Percentiles rank a stretch among this genome's conserved stretches.
phyloP scores from a whole-genome alignment of 2,329 filamentous ascomycete genomes.

The Fusarium papillatum region DNA sequence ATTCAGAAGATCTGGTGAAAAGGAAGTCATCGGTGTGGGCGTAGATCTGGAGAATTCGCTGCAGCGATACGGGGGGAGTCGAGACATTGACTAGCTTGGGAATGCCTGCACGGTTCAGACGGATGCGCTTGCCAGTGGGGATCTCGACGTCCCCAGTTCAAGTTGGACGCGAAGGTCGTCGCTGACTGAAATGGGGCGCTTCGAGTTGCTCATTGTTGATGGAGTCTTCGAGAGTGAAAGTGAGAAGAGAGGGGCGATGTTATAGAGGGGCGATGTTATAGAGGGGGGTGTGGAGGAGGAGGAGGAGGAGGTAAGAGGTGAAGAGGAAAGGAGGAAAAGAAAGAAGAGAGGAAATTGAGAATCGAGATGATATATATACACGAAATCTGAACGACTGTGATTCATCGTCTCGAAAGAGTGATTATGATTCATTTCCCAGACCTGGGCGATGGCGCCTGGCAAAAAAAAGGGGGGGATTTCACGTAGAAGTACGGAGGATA shows the following conservation, averaged over 20 bases:
- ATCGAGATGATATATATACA: neutral
- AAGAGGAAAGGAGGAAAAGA: neutral
- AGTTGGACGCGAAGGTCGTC: neutral
- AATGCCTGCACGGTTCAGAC: neutral
- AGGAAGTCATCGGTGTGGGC: fast-evolving
- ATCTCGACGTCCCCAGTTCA: neutral
- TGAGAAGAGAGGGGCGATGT: no score
- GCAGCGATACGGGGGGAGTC: neutral
- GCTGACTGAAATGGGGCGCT: neutral
- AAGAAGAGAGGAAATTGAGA: neutral
- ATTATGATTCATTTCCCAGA: neutral
- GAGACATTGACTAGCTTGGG: neutral
- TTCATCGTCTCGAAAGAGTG: neutral
- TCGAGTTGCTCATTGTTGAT: neutral
- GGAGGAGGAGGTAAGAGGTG: neutral
- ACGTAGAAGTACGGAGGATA: fast-evolving
- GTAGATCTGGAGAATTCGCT: neutral
- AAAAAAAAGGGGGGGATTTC: neutral
- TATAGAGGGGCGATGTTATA: no score
- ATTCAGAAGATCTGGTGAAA: neutral
- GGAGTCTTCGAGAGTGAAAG: no score
- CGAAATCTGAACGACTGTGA: neutral
- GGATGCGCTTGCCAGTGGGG: neutral
- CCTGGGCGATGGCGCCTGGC: neutral
- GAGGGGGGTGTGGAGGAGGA: no score